phyloP scores from a whole-genome alignment of 345 rosid genomes.

The Heritiera fomes region DNA sequence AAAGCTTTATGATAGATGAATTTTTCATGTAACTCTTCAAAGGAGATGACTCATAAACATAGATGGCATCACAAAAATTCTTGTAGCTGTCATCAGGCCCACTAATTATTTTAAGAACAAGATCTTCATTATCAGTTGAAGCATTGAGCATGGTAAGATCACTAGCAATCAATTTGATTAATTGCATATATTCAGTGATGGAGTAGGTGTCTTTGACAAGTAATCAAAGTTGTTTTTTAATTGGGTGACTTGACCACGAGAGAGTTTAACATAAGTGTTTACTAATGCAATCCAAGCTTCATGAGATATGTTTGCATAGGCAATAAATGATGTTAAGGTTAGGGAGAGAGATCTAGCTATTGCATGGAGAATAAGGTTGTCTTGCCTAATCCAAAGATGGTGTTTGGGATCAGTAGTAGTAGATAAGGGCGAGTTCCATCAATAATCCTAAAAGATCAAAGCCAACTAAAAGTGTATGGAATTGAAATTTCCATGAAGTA shows the following conservation, averaged over 20 bases:
- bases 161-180: not conserved
- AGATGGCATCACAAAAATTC: not conserved
- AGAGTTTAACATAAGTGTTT: not conserved
- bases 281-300: not conserved
- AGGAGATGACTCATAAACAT: constrained; percentile 7
- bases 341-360: too few relatives aligned
- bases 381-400: too few relatives aligned
- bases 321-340: too few relatives aligned
- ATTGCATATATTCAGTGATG: not conserved
- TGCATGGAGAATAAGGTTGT: too few relatives aligned
- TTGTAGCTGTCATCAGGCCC: not conserved
- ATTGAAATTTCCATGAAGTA: too few relatives aligned
- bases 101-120: not conserved
- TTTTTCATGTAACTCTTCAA: constrained; percentile 10
- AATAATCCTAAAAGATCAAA: too few relatives aligned
- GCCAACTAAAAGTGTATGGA: too few relatives aligned
- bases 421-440: too few relatives aligned
- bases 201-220: not conserved
- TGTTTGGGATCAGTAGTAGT: too few relatives aligned
- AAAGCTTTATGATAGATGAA: not conserved
- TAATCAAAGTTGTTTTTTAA: not conserved
- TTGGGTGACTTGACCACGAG: constrained; percentile 1
- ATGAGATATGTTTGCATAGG: not conserved
- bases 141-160: constrained; percentile 7
- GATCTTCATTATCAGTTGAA: constrained; percentile 7